phyloP scores from a whole-genome alignment of 2,329 filamentous ascomycete genomes.

The Colletotrichum sidae region DNA sequence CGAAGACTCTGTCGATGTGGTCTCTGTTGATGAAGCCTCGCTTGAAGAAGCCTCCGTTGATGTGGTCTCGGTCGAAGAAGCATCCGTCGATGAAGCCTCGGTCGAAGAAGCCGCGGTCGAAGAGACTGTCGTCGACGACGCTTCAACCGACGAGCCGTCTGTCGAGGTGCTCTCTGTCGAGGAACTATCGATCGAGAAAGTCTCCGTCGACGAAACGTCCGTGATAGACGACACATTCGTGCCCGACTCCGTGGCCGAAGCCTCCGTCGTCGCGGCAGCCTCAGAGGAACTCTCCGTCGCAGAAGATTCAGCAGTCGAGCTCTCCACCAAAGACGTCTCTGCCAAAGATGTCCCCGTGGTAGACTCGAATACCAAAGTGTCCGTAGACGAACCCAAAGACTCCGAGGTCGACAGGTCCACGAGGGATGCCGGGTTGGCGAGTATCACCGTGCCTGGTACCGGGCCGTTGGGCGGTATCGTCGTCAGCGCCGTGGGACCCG shows the following conservation, averaged over 20 bases:
- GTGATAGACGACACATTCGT: background rate
- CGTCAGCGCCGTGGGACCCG: background rate
- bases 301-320: background rate
- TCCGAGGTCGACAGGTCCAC: slow-evolving; percentile 12
- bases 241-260: background rate
- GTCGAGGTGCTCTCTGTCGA: background rate
- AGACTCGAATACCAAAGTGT: background rate
- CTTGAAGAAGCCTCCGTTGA: background rate
- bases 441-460: slow-evolving; percentile 24
- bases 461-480: slow-evolving; percentile 25
- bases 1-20: background rate
- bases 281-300: no score
- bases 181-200: background rate
- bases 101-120: no score
- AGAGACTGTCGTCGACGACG: background rate
- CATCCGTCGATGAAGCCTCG: background rate
- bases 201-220: background rate
- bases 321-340: slow-evolving; percentile 4
- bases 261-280: background rate
- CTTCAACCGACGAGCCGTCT: background rate
- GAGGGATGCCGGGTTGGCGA: background rate
- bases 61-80: background rate
- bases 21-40: background rate
- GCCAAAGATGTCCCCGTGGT: slow-evolving; percentile 1
- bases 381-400: background rate